These are phyloP conservation scores for Nitzschia palea DNA, from an alignment of 108 stramenopile genomes.

Conservation along the genomic window DNA sequence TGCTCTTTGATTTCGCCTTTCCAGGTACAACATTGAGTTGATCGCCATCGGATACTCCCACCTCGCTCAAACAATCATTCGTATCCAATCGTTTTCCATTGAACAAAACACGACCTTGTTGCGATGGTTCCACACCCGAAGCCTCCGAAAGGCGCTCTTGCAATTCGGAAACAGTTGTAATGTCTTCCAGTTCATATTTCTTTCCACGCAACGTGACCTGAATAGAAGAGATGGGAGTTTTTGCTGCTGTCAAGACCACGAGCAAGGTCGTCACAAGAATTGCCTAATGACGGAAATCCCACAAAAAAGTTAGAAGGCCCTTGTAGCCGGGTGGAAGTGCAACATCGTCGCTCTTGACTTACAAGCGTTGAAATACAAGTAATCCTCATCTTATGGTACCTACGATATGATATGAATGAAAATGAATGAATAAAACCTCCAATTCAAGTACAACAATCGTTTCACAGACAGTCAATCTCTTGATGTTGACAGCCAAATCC, in stretches of 20 bases:
- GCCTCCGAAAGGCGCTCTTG: constrained; percentile 34
- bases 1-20: constrained; percentile 30
- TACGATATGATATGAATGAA: no score
- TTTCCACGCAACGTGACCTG: constrained; percentile 57
- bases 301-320: no score
- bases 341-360: no score
- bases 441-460: no score
- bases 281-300: no score
- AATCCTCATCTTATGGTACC: no score
- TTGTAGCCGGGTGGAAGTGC: no score
- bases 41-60: constrained; percentile 53
- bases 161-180: constrained; percentile 48
- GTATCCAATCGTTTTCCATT: constrained; percentile 46
- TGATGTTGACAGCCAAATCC: no score
- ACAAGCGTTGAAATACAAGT: no score
- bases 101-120: constrained; percentile 51
- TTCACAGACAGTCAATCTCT: no score
- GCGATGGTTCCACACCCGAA: constrained; percentile 38
- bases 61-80: constrained; percentile 33
- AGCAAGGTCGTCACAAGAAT: background rate
- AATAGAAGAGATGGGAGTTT: constrained; percentile 37
- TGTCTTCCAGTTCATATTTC: constrained; percentile 55
- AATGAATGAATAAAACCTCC: no score
- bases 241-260: background rate
- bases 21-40: constrained; percentile 59